Evolutionary conservation across 1,284 basidiomycete genomes (phyloP), one percentile per base, ranked within the genome.

Genomic region (Heliocybe sulcata): DNA sequence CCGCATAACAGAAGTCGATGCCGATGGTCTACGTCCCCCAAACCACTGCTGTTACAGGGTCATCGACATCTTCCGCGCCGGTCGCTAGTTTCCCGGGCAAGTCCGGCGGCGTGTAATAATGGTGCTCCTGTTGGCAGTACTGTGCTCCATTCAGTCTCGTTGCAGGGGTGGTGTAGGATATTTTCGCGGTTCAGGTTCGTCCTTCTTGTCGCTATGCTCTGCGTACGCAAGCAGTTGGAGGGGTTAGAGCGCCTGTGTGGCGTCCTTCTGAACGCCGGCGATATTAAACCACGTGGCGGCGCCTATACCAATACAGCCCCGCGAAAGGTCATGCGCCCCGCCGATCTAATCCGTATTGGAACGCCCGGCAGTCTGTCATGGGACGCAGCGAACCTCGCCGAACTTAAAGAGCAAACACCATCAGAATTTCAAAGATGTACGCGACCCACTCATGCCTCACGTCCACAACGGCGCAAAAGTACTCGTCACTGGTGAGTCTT

Each of bases 371-470:
- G 23, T 29, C 22, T 49, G 47, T 49, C 47, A 49, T 49, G 47
- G 27, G 47, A 49, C 47, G 47, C 47, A 49, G 47, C 47, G 47
- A 49, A 26, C 11, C 47, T n/a, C 25, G 9, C 47, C 47, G 47
- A 22, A 25, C 47, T 29, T 49, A 25, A 49, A 31, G 22, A 26
- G 6, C 47, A 25, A 25, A 9, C n/a, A 20, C 6, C 47, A 49
- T 33, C 53, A 70, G 33, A 69, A 73, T 64, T 71, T 73, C 27
- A 65, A 60, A 26, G 35, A 23, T 31, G 19, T 33, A 14, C 51
- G 19, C 27, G 54, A 29, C 54, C 29, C 35, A 14, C 19, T 50
- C 35, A 35, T 52, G 55, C 38, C 22, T 53, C 33, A 53, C 45
- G 45, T 22, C 29, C 19, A 49, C 47, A 29, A 26, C 47, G 23